Evolutionary conservation across 192 early-diverging fungal species (phyloP), one percentile per base, ranked within the genome.

Genomic region (Coemansia sp.): DNA sequence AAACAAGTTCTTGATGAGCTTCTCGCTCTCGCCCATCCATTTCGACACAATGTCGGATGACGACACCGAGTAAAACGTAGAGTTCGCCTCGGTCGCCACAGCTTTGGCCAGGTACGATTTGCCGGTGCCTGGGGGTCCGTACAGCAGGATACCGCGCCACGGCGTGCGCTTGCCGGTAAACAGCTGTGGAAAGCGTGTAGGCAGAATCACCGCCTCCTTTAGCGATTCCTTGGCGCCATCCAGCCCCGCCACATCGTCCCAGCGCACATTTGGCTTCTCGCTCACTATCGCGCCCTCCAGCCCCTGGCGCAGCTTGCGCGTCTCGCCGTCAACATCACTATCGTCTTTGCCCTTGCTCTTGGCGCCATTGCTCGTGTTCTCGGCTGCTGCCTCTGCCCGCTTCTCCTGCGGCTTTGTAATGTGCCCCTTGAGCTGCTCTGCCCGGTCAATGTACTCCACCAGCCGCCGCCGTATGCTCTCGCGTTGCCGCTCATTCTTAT

Each of bases 1-100:
- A 83, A 98, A 98, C 52, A 98, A 80, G 59, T 96, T 87, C 79
- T 96, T 95, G 12, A 98, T 93, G 39, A 97, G 84, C 73, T 92
- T 81, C 76, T 98, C 97, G 84, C 88, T 90, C 76, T 99, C 96
- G 51, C 97, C 96, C 91, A 99, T 97, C 95, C 95, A 99, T 84
- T 97, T 99, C 72, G 89, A 91, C n/a, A 99, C 96, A 54, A 99
- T 83, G 79, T 99, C 97, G 4, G 96, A 96, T 4, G 95, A 98
- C 11, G 93, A 95, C 19, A 99, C 92, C 12, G 95, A 92, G 60
- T 98, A 97, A 67, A 99, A 99, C 15, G 94, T 96, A 3, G 94
- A 89, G 56, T 94, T 87, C 38, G 96, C 94, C 70, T 99, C 97
- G 1, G 97, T 99, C 2, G 97, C 97, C 23, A 99, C 94, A 0